Conservation (phyloP, 176 grass and related monocot species). For the Carex parvula region DNA sequence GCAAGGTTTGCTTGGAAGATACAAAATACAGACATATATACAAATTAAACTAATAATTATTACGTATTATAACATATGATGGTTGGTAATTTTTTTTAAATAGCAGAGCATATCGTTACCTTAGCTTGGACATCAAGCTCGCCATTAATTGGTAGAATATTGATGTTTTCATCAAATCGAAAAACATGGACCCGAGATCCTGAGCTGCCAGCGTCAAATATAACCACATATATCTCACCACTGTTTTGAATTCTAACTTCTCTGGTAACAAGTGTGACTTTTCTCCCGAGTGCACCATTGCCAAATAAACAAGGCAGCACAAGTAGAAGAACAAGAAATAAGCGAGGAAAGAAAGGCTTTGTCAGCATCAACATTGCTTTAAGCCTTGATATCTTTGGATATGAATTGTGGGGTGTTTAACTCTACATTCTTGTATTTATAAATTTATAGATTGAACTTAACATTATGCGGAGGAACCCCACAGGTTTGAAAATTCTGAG, state of each 20-base stretch:
- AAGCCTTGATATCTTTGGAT: not conserved
- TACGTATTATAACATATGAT: too few relatives aligned
- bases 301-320: not conserved
- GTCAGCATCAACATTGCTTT: not conserved
- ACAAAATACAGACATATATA: not conserved
- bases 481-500: too few relatives aligned
- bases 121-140: not conserved
- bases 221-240: not conserved
- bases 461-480: too few relatives aligned
- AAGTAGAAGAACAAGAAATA: not conserved
- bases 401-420: not conserved
- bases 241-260: not conserved
- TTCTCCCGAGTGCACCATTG: not conserved
- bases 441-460: too few relatives aligned
- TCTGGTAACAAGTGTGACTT: not conserved
- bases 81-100: not conserved
- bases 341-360: not conserved
- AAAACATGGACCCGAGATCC: constrained; percentile 9
- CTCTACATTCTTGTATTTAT: too few relatives aligned
- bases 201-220: not conserved
- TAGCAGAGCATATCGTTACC: not conserved
- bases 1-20: not conserved
- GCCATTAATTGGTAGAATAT: not conserved
- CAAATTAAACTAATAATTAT: too few relatives aligned
- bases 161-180: not conserved